These are phyloP conservation scores for Quillaja saponaria DNA, from an alignment of 306 rosid species.

Conservation along the genomic window DNA sequence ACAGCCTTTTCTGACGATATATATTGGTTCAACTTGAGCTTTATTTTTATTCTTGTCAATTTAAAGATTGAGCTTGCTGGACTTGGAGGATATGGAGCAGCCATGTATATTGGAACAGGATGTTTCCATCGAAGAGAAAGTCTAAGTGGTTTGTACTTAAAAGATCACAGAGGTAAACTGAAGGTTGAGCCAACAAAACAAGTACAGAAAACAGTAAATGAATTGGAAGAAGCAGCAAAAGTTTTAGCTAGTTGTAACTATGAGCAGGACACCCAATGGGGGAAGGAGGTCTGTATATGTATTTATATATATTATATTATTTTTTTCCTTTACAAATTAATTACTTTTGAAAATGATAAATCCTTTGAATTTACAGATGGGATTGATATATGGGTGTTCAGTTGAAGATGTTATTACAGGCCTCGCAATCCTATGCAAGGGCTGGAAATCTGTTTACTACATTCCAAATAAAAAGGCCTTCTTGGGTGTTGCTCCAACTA, in stretches of 20 bases:
- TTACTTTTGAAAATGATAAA: background rate
- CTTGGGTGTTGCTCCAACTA: slow-evolving; percentile 67
- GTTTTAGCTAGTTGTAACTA: slow-evolving; percentile 48
- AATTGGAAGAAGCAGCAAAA: slow-evolving; percentile 58
- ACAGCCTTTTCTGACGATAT: too few species aligned
- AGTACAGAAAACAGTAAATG: slow-evolving; percentile 37
- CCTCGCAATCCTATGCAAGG: slow-evolving; percentile 55
- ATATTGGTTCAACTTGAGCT: too few species aligned
- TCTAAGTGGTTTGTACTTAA: slow-evolving; percentile 44
- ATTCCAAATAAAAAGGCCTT: slow-evolving; percentile 61
- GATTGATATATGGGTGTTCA: slow-evolving; percentile 64
- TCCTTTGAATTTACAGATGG: slow-evolving; percentile 46
- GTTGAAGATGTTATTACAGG: slow-evolving; percentile 68
- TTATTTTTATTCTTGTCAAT: slow-evolving; percentile 1
- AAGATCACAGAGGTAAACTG: slow-evolving; percentile 23
- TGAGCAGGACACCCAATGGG: slow-evolving; percentile 69
- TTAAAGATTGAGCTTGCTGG: slow-evolving; percentile 63
- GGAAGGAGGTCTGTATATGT: slow-evolving; percentile 49
- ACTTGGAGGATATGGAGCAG: slow-evolving; percentile 46
- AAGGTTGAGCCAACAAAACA: slow-evolving; percentile 23
- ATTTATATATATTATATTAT: background rate
- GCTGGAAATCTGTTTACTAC: slow-evolving; percentile 72
- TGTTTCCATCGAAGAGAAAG: slow-evolving; percentile 70
- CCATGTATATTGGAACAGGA: slow-evolving; percentile 73
- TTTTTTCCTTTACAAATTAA: background rate